A percentile compares a stretch with the other conserved stretches of the same genome.
phyloP scores from a whole-genome alignment of 1,139 yeast genomes.

The Geotrichum klebahnii region DNA sequence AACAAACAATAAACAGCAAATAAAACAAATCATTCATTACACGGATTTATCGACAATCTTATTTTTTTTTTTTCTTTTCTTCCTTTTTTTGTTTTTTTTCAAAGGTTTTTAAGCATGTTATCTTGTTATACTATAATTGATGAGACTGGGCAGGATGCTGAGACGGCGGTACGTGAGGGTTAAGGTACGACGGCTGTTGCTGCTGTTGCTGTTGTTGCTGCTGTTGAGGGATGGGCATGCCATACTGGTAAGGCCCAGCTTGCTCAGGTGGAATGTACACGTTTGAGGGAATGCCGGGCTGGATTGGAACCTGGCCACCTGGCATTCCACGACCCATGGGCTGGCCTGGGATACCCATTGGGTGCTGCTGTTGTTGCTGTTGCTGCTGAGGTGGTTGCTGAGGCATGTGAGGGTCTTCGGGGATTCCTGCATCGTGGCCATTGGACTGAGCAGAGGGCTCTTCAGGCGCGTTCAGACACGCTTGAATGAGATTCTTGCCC shows the following conservation, averaged over 20 bases:
- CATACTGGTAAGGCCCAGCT: neutral
- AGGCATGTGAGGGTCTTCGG: neutral
- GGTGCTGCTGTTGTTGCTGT: constrained; percentile 1
- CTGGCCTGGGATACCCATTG: too few species aligned
- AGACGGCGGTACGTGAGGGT: neutral
- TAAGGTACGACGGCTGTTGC: neutral
- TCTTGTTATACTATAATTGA: too few species aligned
- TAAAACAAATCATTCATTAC: too few species aligned
- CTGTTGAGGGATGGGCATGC: neutral
- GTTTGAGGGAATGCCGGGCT: neutral
- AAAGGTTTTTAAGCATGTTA: too few species aligned
- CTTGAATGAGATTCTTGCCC: constrained; percentile 94
- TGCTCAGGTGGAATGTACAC: neutral
- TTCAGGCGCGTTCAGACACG: constrained; percentile 46
- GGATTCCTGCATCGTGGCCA: neutral
- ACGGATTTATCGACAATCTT: too few species aligned
- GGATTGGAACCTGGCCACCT: neutral
- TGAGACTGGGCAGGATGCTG: neutral
- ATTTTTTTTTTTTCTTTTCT: too few species aligned
- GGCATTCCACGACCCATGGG: neutral
- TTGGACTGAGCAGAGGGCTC: too few species aligned
- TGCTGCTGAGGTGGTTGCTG: neutral
- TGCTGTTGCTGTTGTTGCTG: too few species aligned
- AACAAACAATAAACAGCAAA: too few species aligned
- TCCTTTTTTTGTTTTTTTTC: too few species aligned